Evolutionary conservation across 768 basidiomycete genomes (phyloP), one percentile per base, ranked within the genome.

Genomic region (Coprinopsis strossmayeri): DNA sequence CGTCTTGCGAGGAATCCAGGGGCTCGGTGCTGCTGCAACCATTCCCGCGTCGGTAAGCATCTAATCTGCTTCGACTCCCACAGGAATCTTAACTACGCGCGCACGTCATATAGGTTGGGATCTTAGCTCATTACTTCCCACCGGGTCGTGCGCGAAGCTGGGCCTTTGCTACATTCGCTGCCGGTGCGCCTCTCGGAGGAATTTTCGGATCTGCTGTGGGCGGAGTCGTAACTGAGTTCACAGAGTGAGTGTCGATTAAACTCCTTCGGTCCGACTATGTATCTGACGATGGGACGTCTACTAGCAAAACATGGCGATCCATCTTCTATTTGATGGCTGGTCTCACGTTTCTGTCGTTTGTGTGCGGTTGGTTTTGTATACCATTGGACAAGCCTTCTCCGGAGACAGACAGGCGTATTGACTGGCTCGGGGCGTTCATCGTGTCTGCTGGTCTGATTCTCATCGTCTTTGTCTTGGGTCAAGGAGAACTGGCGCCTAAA

Each of bases 131-230:
- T 40, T 69, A 81, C 0, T 95, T 94, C 61, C 83, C 85, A 2
- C 83, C 84, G 0, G 68, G 67, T 1, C 69, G 69, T 11, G 73
- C 81, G 0, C 78, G 92, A 9, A 80, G 87, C 1, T 63, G 80
- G 0, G 92, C 90, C 0, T 95, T 94, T 53, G 79, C 92, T 0
- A 81, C 84, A 0, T 94, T 92, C 54, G 74, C 84, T 0, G 88
- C 90, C 0, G 93, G 93, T 23, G 88, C 86, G 0, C 91, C 92
- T 0, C 59, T 93, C 3, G 92, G 92, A 0, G 85, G 75, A 0
- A 84, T 79, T 0, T 65, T 91, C 12, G 91, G 92, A 1, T 71
- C 72, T 25, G 65, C 81, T 0, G 50, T 90, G 0, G 90, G 91
- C 15, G 89, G 87, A n/a, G 65, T 83, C 1, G 63, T 90, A 17